Percentiles rank a stretch among this genome's conserved stretches.
These are phyloP conservation scores for Bremia lactucae DNA, from an alignment of 352 stramenopile species.

Conservation along the genomic window DNA sequence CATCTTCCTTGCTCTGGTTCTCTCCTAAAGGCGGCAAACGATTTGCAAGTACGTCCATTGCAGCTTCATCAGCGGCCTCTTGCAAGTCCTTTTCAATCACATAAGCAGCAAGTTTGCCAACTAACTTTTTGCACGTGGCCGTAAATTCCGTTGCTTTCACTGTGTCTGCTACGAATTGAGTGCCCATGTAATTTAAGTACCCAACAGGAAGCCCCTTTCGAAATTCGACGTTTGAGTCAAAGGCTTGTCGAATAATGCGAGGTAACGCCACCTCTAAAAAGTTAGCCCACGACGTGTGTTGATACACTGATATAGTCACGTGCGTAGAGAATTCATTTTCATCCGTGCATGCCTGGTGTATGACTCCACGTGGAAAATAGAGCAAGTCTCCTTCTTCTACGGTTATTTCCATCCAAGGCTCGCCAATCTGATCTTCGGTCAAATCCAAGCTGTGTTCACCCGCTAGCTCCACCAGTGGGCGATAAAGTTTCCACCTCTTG, in stretches of 20 bases:
- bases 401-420: slow-evolving; percentile 75
- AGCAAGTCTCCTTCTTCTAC: slow-evolving; percentile 77
- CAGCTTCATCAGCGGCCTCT: slow-evolving; percentile 59
- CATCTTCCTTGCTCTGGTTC: slow-evolving; percentile 3
- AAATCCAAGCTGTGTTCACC: slow-evolving; percentile 77
- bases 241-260: slow-evolving; percentile 63
- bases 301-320: slow-evolving; percentile 82
- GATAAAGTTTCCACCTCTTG: slow-evolving; percentile 87
- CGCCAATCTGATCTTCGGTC: slow-evolving; percentile 44
- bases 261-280: slow-evolving; percentile 76
- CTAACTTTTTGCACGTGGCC: slow-evolving; percentile 31
- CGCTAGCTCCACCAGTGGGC: slow-evolving; percentile 54
- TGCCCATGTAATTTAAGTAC: slow-evolving; percentile 66
- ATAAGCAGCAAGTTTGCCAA: slow-evolving; percentile 39
- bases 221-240: slow-evolving; percentile 67
- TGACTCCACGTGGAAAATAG: slow-evolving; percentile 74
- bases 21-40: slow-evolving; percentile 38
- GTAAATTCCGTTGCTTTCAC: slow-evolving; percentile 41
- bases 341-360: slow-evolving; percentile 74
- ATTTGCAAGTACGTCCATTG: slow-evolving; percentile 67
- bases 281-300: slow-evolving; percentile 83
- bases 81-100: slow-evolving; percentile 48
- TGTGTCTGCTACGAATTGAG: slow-evolving; percentile 37
- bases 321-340: slow-evolving; percentile 75
- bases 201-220: slow-evolving; percentile 58